These are phyloP conservation scores for Podila clonocystis DNA, from an alignment of 192 early-diverging fungal genomes.

Conservation along the genomic window DNA sequence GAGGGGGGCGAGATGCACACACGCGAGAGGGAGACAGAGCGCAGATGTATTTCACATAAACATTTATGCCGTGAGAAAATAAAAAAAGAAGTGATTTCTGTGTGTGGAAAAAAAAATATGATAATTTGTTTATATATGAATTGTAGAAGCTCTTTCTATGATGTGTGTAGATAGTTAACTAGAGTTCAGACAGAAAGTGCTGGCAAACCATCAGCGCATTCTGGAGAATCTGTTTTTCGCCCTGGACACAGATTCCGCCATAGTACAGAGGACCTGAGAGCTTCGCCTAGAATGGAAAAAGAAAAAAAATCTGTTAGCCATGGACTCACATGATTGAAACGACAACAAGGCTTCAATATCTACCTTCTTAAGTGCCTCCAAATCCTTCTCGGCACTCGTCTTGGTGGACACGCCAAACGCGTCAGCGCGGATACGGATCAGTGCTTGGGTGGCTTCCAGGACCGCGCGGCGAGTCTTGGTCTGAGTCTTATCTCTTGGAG, in stretches of 20 bases:
- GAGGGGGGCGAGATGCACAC: too few relatives aligned
- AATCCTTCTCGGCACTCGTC: constrained; percentile 40
- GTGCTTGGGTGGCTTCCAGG: constrained; percentile 15
- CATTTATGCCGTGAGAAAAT: too few relatives aligned
- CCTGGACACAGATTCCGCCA: constrained; percentile 42
- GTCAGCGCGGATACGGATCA: constrained; percentile 34
- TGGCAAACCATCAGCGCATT: constrained; percentile 26
- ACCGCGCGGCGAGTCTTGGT: constrained; percentile 28
- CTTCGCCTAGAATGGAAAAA: constrained; percentile 21
- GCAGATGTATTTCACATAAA: too few relatives aligned
- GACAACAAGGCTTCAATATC: too few relatives aligned
- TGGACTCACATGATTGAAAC: neutral
- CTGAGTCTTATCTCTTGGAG: constrained; percentile 22
- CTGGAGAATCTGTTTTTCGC: constrained; percentile 48
- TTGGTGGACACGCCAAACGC: constrained; percentile 41
- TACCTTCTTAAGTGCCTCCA: constrained; percentile 41
- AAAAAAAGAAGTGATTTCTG: too few relatives aligned
- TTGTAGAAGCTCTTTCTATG: neutral
- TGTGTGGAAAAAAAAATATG: too few relatives aligned
- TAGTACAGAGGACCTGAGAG: constrained; percentile 35
- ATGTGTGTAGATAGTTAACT: neutral
- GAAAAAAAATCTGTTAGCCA: neutral
- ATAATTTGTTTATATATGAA: too few relatives aligned
- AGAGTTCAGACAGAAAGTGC: constrained; percentile 22
- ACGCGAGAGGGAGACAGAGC: too few relatives aligned